Evolutionary conservation across 306 rosid species (phyloP), one percentile per base, ranked within the genome.

Genomic region (Cucumis cinereus): DNA sequence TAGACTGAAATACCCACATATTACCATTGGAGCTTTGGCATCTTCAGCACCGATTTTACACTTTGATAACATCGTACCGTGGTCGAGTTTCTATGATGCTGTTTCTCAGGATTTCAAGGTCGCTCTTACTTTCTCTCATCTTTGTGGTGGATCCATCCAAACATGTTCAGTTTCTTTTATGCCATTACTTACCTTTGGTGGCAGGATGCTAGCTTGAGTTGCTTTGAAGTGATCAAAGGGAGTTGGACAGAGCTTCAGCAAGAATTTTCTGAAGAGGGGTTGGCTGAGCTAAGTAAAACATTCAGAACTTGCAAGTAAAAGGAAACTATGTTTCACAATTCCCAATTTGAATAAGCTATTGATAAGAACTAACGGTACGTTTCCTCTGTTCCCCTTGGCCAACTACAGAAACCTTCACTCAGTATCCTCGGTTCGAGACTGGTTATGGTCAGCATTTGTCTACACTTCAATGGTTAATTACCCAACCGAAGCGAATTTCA

Each of bases 31-130:
- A 19, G 86, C 86, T 28, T 67, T 84, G 64, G 88, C 90, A 17
- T 80, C 90, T 26, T 84, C 90, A 8, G 86, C 90, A 47, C 90
- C 87, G 45, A 82, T 86, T 26, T 79, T 86, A 35, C 79, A 84
- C 62, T 86, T 87, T 19, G 85, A 84, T 50, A 45, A 79, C 10
- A 82, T 87, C 10, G 80, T 77, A 2, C 85, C 89, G 38, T 77
- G 63, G 41, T 45, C 78, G 2, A 77, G 62, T 12, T 83, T 73
- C 77, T 68, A 24, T 53, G 59, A 76, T 17, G 35, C 81, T 50
- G 80, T 82, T 64, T 77, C 82, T 3, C 78, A 77, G 76, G 85
- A 77, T 79, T 85, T 79, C 45, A 80, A 78, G 77, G 82, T 82
- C 26, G 36, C 49, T 63, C 70, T 62, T 9, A 30, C 67, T 60